phyloP scores from a whole-genome alignment of 768 basidiomycete genomes.

The Lactarius trivialis region DNA sequence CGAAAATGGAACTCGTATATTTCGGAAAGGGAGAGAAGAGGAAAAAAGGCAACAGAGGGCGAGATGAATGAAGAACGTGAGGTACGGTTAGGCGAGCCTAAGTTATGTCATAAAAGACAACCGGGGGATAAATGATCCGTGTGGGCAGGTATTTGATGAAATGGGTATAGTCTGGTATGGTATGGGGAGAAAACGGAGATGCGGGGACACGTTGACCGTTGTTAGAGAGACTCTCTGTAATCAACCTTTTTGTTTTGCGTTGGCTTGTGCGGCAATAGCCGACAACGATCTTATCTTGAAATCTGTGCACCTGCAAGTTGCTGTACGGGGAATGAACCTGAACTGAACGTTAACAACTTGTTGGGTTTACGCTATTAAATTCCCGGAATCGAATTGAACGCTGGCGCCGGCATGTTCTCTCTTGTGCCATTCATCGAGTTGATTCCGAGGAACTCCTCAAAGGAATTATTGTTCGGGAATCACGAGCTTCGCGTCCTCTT shows the following conservation, averaged over 20 bases:
- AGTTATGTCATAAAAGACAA: constrained; percentile 22
- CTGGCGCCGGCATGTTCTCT: constrained; percentile 22
- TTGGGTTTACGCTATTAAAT: constrained; percentile 22
- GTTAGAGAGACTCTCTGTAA: constrained; percentile 14
- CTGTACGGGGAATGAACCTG: constrained; percentile 17
- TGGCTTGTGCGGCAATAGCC: constrained; percentile 8
- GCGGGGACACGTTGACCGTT: constrained; percentile 19
- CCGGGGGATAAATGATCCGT: constrained; percentile 21
- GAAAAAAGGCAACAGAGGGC: not conserved
- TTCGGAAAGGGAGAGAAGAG: constrained; percentile 3
- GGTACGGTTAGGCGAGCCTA: constrained; percentile 22
- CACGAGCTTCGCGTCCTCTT: constrained; percentile 18
- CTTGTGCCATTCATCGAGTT: constrained; percentile 19
- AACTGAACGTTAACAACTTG: constrained; percentile 12
- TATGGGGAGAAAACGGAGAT: constrained; percentile 21
- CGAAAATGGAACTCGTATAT: constrained; percentile 4
- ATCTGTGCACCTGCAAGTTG: constrained; percentile 2
- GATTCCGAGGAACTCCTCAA: constrained; percentile 18
- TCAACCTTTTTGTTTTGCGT: not conserved
- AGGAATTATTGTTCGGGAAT: constrained; percentile 12
- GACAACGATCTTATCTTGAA: constrained; percentile 19
- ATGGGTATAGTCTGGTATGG: constrained; percentile 10
- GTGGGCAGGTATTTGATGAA: constrained; percentile 14
- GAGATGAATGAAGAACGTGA: constrained; percentile 20
- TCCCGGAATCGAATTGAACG: constrained; percentile 21